Percentiles rank a stretch among this genome's conserved stretches.
These are phyloP conservation scores for Cerrena zonata DNA, from an alignment of 1,284 basidiomycete species.

Conservation along the genomic window DNA sequence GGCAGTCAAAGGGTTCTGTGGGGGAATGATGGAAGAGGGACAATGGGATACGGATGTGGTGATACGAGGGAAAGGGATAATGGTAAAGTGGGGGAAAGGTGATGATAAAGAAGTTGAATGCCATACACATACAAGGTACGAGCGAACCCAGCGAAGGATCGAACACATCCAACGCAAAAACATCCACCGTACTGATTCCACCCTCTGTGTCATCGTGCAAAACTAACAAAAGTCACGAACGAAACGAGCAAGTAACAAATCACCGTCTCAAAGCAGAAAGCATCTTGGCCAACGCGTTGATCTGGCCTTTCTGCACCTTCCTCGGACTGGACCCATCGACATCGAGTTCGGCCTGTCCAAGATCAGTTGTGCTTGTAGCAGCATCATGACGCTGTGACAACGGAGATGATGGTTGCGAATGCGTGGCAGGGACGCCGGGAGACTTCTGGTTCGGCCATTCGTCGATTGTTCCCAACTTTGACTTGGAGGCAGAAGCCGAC, in stretches of 20 bases:
- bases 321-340: constrained; percentile 38
- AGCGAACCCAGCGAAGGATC: too few relatives aligned
- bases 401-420: constrained; percentile 19
- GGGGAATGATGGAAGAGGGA: background rate
- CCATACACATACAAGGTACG: background rate
- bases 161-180: too few relatives aligned
- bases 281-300: constrained; percentile 79
- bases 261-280: constrained; percentile 68
- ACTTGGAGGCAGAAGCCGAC: constrained; percentile 11
- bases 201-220: too few relatives aligned
- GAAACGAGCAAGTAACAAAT: constrained; percentile 17
- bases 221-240: too few relatives aligned
- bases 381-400: constrained; percentile 40
- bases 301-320: constrained; percentile 80
- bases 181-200: too few relatives aligned
- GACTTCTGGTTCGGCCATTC: constrained; percentile 46
- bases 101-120: constrained; percentile 4
- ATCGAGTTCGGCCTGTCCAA: constrained; percentile 40
- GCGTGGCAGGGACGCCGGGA: background rate
- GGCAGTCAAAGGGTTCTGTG: background rate
- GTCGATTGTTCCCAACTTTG: constrained; percentile 64
- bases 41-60: background rate
- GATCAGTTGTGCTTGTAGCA: constrained; percentile 64
- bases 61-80: background rate
- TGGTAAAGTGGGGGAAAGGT: background rate